Percentiles rank a stretch among this genome's conserved stretches.
Evolutionary conservation across 2,329 filamentous ascomycete species (phyloP).

Genomic region (Ceratocystiopsis sp.): DNA sequence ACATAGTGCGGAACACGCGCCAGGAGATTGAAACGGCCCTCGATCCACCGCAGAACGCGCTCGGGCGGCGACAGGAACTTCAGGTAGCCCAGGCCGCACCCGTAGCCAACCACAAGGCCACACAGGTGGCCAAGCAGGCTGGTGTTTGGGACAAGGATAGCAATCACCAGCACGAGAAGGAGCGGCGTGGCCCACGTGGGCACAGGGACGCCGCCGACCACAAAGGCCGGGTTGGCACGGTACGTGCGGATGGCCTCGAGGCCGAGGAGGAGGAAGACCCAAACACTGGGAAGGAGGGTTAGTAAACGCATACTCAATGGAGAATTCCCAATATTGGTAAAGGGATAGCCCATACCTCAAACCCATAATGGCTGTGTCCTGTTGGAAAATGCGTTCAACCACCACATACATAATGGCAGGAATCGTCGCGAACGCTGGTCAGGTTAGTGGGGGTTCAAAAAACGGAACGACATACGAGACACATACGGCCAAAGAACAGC

Average conservation of each 20-base stretch:
- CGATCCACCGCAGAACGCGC: slow-evolving; percentile 71
- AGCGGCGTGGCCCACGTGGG: slow-evolving; percentile 87
- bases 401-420: slow-evolving; percentile 69
- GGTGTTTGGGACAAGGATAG: slow-evolving; percentile 61
- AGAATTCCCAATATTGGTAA: background rate
- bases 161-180: slow-evolving; percentile 55
- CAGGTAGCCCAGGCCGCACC: slow-evolving; percentile 80
- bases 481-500: slow-evolving; percentile 80
- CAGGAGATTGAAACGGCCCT: slow-evolving; percentile 72
- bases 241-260: slow-evolving; percentile 78
- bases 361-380: slow-evolving; percentile 62
- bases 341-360: slow-evolving; percentile 44
- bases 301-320: background rate
- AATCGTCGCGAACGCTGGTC: slow-evolving; percentile 55
- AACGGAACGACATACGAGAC: background rate
- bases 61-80: slow-evolving; percentile 83
- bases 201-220: slow-evolving; percentile 45
- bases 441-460: no score
- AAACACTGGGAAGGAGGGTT: slow-evolving; percentile 41
- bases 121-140: slow-evolving; percentile 78
- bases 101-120: slow-evolving; percentile 68
- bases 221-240: slow-evolving; percentile 62
- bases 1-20: slow-evolving; percentile 80
- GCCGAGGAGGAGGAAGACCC: slow-evolving; percentile 78
- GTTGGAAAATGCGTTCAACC: slow-evolving; percentile 55